Evolutionary conservation across 2,329 filamentous ascomycete genomes (phyloP).

Genomic region (Fusarium sterilihyphosum): DNA sequence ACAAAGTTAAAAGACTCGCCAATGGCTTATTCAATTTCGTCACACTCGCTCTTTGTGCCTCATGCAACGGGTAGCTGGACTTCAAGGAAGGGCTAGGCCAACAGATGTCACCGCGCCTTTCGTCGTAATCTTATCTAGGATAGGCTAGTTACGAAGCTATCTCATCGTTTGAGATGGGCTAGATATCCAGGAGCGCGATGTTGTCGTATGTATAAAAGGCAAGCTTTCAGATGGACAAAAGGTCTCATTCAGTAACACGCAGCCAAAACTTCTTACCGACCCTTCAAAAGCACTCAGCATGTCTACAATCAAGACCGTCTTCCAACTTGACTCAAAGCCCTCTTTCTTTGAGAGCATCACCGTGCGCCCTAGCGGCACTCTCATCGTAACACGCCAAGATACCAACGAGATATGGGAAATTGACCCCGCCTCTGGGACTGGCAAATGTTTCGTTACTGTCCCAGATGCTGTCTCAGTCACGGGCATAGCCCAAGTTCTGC

Average conservation of each 20-base stretch:
- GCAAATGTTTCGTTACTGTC: accelerated
- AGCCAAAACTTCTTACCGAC: accelerated
- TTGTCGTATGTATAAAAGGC: neutral
- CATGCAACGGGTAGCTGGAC: too few relatives aligned
- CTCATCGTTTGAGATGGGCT: neutral
- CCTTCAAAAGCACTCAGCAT: neutral
- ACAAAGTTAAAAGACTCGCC: neutral
- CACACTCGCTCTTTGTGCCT: neutral
- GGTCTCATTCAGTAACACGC: neutral
- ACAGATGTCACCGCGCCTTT: accelerated
- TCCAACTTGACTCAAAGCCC: neutral
- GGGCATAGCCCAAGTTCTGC: too few relatives aligned
- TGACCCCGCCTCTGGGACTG: neutral
- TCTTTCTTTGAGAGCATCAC: neutral
- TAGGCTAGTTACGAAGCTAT: neutral
- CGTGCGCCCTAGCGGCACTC: neutral
- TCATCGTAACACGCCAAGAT: neutral
- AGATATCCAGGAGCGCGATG: neutral
- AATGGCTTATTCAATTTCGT: neutral
- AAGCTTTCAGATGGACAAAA: neutral
- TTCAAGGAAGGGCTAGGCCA: too few relatives aligned
- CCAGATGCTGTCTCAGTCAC: too few relatives aligned
- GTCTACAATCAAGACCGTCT: neutral
- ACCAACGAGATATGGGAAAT: neutral
- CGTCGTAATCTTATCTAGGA: neutral